Conservation (phyloP, 2,329 filamentous ascomycete species). For the Tolypocladium nubicola region DNA sequence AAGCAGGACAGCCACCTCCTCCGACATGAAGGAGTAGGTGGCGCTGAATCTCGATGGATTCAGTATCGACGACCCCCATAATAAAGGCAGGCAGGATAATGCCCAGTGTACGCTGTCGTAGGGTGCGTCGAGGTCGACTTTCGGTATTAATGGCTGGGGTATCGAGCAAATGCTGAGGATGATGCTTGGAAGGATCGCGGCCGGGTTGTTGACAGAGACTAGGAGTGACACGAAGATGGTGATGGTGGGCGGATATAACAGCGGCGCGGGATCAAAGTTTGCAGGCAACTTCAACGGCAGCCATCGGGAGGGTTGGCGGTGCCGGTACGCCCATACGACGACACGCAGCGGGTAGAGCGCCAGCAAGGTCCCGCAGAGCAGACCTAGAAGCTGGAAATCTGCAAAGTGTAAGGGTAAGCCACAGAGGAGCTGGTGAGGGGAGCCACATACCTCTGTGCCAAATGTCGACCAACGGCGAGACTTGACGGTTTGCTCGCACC, state of each 20-base stretch:
- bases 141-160: conserved; percentile 62
- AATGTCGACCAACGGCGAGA: conserved; percentile 30
- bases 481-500: conserved; percentile 34
- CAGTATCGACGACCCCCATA: conserved; percentile 14
- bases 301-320: conserved; percentile 23
- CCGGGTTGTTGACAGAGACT: conserved; percentile 50
- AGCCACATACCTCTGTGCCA: conserved; percentile 38
- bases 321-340: conserved; percentile 34
- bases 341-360: conserved; percentile 50
- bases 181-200: conserved; percentile 64
- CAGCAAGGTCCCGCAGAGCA: conserved; percentile 29
- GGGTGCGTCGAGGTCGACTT: conserved; percentile 42
- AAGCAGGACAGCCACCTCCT: conserved; percentile 52
- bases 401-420: background rate
- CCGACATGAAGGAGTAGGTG: conserved; percentile 35
- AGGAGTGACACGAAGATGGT: conserved; percentile 70
- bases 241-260: conserved; percentile 74
- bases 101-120: conserved; percentile 69
- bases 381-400: conserved; percentile 33
- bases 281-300: conserved; percentile 49
- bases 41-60: conserved; percentile 15
- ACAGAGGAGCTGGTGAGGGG: background rate
- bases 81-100: conserved; percentile 59
- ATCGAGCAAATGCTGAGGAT: conserved; percentile 71
- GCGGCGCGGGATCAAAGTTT: conserved; percentile 80